These are phyloP conservation scores for Circinella minor DNA, from an alignment of 371 early-diverging fungal genomes.

Conservation along the genomic window DNA sequence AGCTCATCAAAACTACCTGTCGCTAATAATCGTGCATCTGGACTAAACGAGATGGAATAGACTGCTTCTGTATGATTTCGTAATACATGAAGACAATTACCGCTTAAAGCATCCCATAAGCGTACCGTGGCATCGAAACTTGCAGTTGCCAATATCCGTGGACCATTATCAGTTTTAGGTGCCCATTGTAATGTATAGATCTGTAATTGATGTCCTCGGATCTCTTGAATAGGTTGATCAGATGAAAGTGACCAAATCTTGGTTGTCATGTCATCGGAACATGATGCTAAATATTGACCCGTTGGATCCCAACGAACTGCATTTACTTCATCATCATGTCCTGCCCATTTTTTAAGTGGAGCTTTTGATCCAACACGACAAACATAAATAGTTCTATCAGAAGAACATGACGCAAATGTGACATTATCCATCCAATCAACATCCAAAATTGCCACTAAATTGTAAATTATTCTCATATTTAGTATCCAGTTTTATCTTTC, in stretches of 20 bases:
- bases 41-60: constrained; percentile 86
- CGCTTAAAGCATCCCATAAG: constrained; percentile 86
- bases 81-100: constrained; percentile 76
- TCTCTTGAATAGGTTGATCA: constrained; percentile 58
- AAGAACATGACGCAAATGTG: constrained; percentile 92
- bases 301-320: constrained; percentile 88
- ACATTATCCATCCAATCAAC: constrained; percentile 92
- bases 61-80: constrained; percentile 81
- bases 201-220: constrained; percentile 77
- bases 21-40: constrained; percentile 83
- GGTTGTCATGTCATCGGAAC: constrained; percentile 91
- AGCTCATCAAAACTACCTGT: constrained; percentile 87
- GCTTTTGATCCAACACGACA: constrained; percentile 72
- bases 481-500: too few relatives aligned
- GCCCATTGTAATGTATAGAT: constrained; percentile 83
- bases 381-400: constrained; percentile 82
- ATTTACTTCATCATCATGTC: constrained; percentile 90
- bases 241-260: constrained; percentile 60
- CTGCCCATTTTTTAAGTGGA: constrained; percentile 74
- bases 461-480: too few relatives aligned
- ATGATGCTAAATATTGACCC: constrained; percentile 84
- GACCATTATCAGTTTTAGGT: constrained; percentile 43
- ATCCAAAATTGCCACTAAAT: constrained; percentile 75
- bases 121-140: constrained; percentile 91
- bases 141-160: constrained; percentile 74